Conservation (phyloP, 2,329 filamentous ascomycete genomes). For the Colletotrichum sp. region DNA sequence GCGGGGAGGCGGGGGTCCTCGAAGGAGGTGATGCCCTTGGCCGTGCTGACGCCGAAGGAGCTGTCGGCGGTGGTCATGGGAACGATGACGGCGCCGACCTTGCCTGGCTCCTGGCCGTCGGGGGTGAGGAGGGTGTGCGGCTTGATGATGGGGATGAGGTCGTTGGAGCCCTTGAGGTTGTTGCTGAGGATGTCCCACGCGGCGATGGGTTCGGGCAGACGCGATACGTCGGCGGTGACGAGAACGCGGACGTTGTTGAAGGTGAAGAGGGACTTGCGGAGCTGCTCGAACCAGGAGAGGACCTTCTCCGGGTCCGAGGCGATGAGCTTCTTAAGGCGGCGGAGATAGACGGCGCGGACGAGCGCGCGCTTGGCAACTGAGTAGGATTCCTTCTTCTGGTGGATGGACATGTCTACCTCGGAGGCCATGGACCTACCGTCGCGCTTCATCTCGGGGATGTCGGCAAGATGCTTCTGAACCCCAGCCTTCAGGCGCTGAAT, state of each 20-base stretch:
- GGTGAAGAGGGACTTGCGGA: slow-evolving; percentile 78
- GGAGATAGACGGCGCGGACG: slow-evolving; percentile 86
- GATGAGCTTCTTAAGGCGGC: slow-evolving; percentile 81
- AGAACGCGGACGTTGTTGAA: slow-evolving; percentile 86
- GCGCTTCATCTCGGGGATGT: slow-evolving; percentile 91
- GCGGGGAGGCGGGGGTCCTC: slow-evolving; percentile 80
- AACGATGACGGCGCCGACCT: slow-evolving; percentile 76
- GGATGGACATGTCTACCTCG: slow-evolving; percentile 77
- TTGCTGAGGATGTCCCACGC: slow-evolving; percentile 74
- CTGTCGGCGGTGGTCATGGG: slow-evolving; percentile 94
- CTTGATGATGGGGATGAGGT: slow-evolving; percentile 72
- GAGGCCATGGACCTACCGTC: slow-evolving; percentile 74
- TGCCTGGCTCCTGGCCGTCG: slow-evolving; percentile 77
- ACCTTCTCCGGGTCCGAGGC: slow-evolving; percentile 78
- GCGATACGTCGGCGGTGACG: slow-evolving; percentile 80
- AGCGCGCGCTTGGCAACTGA: slow-evolving; percentile 80
- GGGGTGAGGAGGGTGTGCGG: slow-evolving; percentile 74
- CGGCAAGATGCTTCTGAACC: slow-evolving; percentile 83
- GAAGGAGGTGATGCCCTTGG: slow-evolving; percentile 76
- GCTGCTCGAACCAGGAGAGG: slow-evolving; percentile 75
- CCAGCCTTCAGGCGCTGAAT: slow-evolving; percentile 65
- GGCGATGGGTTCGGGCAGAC: slow-evolving; percentile 75
- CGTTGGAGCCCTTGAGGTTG: slow-evolving; percentile 45
- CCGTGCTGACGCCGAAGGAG: slow-evolving; percentile 81
- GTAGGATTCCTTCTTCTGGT: slow-evolving; percentile 78